Percentiles rank a stretch among this genome's conserved stretches.
Evolutionary conservation across 73 alveolate species (phyloP).

Genomic region (Paramecium pentaurelia): DNA sequence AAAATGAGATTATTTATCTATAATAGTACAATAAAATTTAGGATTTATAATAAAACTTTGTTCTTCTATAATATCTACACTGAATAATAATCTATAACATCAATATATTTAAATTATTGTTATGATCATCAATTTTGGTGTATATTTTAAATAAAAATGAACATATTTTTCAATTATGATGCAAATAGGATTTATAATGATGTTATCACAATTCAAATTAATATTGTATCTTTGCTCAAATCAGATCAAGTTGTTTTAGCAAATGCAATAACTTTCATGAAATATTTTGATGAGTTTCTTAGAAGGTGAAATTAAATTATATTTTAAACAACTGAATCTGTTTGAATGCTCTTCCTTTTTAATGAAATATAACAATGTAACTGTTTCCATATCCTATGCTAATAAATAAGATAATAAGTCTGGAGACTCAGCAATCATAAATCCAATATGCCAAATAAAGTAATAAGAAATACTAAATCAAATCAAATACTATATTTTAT

Average conservation of each 20-base stretch:
- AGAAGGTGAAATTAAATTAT: background rate
- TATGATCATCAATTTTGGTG: background rate
- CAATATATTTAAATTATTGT: too few species aligned
- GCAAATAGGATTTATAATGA: too few species aligned
- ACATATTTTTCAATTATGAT: too few species aligned
- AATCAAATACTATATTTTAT: background rate
- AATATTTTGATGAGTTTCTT: background rate
- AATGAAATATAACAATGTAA: constrained; percentile 17
- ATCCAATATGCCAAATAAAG: constrained; percentile 2
- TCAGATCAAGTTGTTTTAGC: background rate
- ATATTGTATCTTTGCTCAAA: background rate
- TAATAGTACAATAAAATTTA: background rate
- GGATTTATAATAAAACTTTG: background rate
- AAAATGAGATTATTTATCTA: constrained; percentile 9
- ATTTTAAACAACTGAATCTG: background rate
- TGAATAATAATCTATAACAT: background rate
- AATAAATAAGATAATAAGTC: constrained; percentile 1
- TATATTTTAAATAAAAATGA: too few species aligned
- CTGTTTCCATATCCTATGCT: constrained; percentile 7
- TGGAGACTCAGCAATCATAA: constrained; percentile 9
- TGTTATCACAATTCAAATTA: background rate
- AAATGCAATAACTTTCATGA: background rate
- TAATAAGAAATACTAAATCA: background rate
- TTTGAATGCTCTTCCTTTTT: constrained; percentile 16
- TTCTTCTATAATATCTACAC: background rate